Evolutionary conservation across 2,329 filamentous ascomycete species (phyloP), one percentile per base, ranked within the genome.

Genomic region (Ophiostoma populinum): DNA sequence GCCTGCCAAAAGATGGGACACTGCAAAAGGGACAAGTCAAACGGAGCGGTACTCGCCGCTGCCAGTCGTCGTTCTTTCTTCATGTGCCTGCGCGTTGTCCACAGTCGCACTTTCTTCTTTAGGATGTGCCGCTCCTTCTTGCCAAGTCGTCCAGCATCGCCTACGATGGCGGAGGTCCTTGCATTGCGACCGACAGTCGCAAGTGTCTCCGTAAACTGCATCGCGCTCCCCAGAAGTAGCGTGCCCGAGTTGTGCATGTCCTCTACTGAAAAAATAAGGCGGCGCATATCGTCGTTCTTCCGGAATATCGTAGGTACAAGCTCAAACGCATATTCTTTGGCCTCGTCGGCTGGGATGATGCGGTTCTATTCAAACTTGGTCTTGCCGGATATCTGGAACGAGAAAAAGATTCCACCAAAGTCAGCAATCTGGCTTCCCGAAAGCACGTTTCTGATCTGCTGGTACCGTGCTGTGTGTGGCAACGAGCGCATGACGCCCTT

Each of bases 271-370:
- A 58, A 47, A 4, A 46, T 44, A 15, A 62, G 46, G 11, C 60
- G 48, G 38, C 62, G 51, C 7, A 46, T 46, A 24, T 65, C 61
- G 6, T 50, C 43, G 1, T 47, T 50, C 8, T 51, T 48, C 6
- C 54, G 52, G 41, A 66, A 72, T 4, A 73, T 62, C 12, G 67
- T 72, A 0, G 65, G 61, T 4, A 68, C 64, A 12, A 57, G 58
- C 15, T 68, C 68, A 45, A 70, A 73, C 28, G 62, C 64, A 5
- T 71, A 49, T 40, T 67, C 58, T 47, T 72, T 72, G 33, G 67
- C 53, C 34, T 61, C 57, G 25, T 67, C 57, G 6, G 57, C 57
- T 0, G 68, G 68, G 12, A 72, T 63, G 4, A 70, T 57, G 12
- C 68, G 55, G 37, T 63, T 65, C 15, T 55, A 53, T 18, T 55